phyloP scores from a whole-genome alignment of 441 rosid genomes.

The Pelargonium myrrhifolium region DNA sequence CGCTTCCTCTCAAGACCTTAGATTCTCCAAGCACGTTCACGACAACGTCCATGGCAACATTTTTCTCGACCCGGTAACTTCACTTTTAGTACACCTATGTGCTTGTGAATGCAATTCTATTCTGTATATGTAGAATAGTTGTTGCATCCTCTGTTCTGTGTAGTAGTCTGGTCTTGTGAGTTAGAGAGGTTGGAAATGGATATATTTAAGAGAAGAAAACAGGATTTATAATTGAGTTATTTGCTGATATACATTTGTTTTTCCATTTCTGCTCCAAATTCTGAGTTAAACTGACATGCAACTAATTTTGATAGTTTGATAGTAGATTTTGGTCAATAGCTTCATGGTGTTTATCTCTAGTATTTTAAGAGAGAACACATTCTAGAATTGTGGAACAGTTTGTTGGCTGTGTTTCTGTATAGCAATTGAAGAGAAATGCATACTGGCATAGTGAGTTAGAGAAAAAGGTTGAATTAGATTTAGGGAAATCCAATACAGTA shows the following conservation, averaged over 20 bases:
- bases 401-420: not conserved
- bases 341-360: not conserved
- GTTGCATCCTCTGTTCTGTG: not conserved
- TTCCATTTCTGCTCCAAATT: no score
- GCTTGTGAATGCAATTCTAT: no score
- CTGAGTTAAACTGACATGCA: no score
- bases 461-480: no score
- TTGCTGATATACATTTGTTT: not conserved
- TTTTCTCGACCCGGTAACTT: slow-evolving; percentile 59
- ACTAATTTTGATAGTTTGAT: not conserved
- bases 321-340: not conserved
- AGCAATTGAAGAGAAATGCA: not conserved
- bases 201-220: not conserved
- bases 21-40: slow-evolving; percentile 47
- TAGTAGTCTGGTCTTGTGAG: not conserved
- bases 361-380: not conserved
- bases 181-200: not conserved
- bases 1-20: slow-evolving; percentile 3
- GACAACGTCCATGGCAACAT: slow-evolving; percentile 90
- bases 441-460: not conserved
- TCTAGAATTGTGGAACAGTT: not conserved
- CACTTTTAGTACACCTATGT: no score
- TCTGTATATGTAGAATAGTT: not conserved
- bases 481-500: no score
- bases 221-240: not conserved